Base-by-base conservation (phyloP, 2,329 filamentous ascomycete species). In the Neopestalotiopsis rosae region DNA sequence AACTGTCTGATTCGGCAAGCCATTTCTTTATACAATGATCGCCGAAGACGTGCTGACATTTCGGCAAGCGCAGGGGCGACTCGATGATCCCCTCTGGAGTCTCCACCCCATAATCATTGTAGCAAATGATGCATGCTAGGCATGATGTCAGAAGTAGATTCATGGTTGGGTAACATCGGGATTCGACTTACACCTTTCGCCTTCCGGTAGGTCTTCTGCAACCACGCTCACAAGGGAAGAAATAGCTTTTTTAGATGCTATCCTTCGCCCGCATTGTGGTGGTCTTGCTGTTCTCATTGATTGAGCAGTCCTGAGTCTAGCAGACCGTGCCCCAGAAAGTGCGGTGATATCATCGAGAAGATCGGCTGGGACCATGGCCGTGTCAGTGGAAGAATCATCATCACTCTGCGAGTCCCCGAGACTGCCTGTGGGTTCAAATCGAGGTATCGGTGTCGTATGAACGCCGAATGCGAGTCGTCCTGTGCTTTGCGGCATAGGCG, bases 21-120 rank as follows among this genome's bases (percentile, higher is more conserved):
- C 89, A 91, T 72, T 88, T 90, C 76, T 87, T 89, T 71, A 91
- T 89, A 76, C 89, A 91, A 72, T 86, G 83, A 68, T 90, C 84
- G 20, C 89, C 89, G 76, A 91, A 91, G 6, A 91, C 77, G 72
- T 91, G 89, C 72, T 87, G 88, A 81, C 89, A 91, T 72, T 84
- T 86, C 2, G 89, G 89, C 20, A 91, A 77, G 24, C 87, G 86
- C 17, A 91, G 76, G 1, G 89, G 87, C 2, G 78, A 81, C 74
- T 91, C 89, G 61, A 81, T 83, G 24, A 87, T 78, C 1, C 88
- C 89, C 71, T 91, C 89, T 0, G 89, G 88, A 34, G 85, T 88
- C 68, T 80, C 76, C 14, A 84, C 80, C 42, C 87, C 88, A 72
- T 86, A 90, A 9, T 90, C 87, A 71, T 90, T 90, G 74, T 91